Evolutionary conservation across 2,329 filamentous ascomycete genomes (phyloP).

Genomic region (Catunica adiposa): DNA sequence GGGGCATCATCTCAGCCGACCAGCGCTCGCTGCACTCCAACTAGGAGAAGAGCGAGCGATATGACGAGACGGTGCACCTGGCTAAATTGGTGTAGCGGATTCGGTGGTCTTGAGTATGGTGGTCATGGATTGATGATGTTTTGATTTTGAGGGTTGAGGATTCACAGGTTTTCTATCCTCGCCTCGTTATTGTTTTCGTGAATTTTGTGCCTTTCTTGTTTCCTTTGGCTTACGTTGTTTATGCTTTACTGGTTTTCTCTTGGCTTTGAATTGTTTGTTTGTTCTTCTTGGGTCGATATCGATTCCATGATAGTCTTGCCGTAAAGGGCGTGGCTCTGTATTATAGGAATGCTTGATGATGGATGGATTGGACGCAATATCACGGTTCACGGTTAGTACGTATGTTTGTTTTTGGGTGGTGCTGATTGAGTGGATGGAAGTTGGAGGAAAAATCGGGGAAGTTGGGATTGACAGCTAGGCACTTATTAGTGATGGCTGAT

Average conservation of each 20-base stretch:
- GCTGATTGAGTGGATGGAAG: neutral
- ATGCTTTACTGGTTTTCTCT: neutral
- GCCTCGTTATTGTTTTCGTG: neutral
- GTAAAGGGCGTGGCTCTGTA: neutral
- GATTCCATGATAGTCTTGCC: neutral
- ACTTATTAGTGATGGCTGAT: neutral
- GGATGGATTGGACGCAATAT: constrained; percentile 2
- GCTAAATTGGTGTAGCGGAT: neutral
- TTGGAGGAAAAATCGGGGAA: neutral
- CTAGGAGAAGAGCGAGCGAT: neutral
- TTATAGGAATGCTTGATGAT: constrained; percentile 6
- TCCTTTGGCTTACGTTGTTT: neutral
- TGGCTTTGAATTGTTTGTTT: neutral
- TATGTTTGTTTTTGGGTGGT: constrained; percentile 1
- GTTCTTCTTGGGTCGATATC: neutral
- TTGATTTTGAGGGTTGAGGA: neutral
- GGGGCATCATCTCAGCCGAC: constrained; percentile 24
- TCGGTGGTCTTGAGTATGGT: neutral
- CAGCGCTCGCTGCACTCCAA: constrained; percentile 11
- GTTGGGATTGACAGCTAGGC: neutral
- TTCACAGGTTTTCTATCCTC: neutral
- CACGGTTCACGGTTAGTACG: constrained; percentile 2
- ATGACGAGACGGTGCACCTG: neutral
- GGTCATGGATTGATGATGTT: neutral
- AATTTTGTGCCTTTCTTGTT: constrained; percentile 2